A percentile compares a stretch with the other conserved stretches of the same genome.
These are phyloP conservation scores for Ceratocystis alfenasii DNA, from an alignment of 2,329 filamentous ascomycete species.

Conservation along the genomic window DNA sequence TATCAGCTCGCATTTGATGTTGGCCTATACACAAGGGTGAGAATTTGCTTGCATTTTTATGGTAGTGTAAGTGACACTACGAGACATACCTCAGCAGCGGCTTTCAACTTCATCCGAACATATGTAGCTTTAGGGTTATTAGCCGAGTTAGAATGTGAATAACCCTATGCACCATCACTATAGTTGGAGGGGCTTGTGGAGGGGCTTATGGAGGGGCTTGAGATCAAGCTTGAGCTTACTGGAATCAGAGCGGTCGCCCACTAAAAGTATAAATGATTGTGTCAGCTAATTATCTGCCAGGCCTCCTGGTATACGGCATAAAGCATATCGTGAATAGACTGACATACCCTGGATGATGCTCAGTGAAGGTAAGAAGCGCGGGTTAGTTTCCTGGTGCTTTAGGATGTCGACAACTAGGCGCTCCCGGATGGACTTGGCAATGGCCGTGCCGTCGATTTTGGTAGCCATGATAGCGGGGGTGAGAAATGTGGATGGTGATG, in stretches of 20 bases:
- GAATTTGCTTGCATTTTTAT: neutral
- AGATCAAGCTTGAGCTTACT: constrained; percentile 42
- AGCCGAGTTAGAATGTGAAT: constrained; percentile 21
- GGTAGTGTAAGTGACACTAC: neutral
- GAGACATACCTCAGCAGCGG: constrained; percentile 67
- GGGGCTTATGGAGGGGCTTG: constrained; percentile 2
- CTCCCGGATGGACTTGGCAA: constrained; percentile 85
- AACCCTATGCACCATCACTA: constrained; percentile 9
- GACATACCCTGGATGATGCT: constrained; percentile 75
- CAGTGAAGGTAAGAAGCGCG: constrained; percentile 76
- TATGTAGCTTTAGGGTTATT: constrained; percentile 60
- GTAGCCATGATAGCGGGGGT: constrained; percentile 62
- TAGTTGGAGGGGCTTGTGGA: neutral
- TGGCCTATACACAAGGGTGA: constrained; percentile 46
- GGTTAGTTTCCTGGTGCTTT: constrained; percentile 67
- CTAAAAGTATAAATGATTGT: constrained; percentile 34
- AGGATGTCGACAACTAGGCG: constrained; percentile 68
- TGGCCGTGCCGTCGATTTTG: constrained; percentile 91
- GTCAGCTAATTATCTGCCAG: constrained; percentile 14
- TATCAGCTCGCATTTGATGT: constrained; percentile 76
- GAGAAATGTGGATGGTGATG: constrained; percentile 29
- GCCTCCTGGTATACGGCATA: constrained; percentile 6
- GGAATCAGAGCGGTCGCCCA: constrained; percentile 86
- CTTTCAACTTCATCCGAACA: constrained; percentile 99
- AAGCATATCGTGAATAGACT: neutral